phyloP scores from a whole-genome alignment of 106 monocot species.

The Platanthera zijinensis region DNA sequence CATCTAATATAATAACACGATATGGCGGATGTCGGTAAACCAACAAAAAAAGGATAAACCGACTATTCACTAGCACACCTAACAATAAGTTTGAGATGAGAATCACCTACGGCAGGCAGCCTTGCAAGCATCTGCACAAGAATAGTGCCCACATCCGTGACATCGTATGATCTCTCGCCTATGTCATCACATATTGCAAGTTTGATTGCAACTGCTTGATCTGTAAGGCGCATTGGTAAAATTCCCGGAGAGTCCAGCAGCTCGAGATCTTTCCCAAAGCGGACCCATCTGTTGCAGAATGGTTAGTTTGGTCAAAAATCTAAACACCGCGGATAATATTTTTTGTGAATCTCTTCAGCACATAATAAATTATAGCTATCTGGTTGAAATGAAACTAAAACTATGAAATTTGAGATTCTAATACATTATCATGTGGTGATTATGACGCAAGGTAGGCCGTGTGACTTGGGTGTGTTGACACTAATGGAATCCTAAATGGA shows the following conservation, averaged over 20 bases:
- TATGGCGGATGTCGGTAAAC: neutral
- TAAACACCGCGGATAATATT: no score
- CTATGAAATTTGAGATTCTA: no score
- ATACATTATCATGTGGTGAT: no score
- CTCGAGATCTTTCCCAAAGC: slow-evolving; percentile 86
- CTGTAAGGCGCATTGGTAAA: slow-evolving; percentile 89
- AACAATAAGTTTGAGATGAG: neutral
- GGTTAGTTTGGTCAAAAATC: neutral
- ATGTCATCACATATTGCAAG: slow-evolving; percentile 99
- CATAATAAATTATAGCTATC: no score
- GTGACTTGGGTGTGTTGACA: no score
- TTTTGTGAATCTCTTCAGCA: no score
- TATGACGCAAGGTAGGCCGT: no score
- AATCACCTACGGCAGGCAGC: slow-evolving; percentile 67
- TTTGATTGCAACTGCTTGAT: slow-evolving; percentile 85
- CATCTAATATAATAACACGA: no score
- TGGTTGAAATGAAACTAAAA: no score
- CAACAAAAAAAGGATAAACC: neutral
- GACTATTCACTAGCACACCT: neutral
- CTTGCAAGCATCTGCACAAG: slow-evolving; percentile 73
- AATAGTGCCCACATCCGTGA: slow-evolving; percentile 72
- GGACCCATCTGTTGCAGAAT: slow-evolving; percentile 73
- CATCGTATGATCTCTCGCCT: slow-evolving; percentile 94
- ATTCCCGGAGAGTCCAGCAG: slow-evolving; percentile 97
- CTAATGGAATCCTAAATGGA: no score